These are phyloP conservation scores for Fusarium oligoseptatum DNA, from an alignment of 2,329 filamentous ascomycete genomes.

Conservation along the genomic window DNA sequence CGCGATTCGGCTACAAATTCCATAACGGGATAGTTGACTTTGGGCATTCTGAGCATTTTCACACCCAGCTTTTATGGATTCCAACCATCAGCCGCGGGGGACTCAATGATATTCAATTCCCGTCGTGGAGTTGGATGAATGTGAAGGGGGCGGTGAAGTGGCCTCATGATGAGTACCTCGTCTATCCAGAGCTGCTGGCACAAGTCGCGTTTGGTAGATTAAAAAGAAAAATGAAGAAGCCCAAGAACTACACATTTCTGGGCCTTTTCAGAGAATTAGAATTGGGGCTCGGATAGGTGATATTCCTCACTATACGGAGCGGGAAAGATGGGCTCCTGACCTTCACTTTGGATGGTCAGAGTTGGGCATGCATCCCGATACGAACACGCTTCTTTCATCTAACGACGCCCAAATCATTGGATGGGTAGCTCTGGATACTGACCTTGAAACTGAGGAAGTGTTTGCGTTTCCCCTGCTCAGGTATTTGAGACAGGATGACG, in stretches of 20 bases:
- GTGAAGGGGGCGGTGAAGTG: neutral
- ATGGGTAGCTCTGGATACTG: neutral
- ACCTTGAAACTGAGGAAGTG: neutral
- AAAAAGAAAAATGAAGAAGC: neutral
- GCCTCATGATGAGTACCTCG: neutral
- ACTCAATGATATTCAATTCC: neutral
- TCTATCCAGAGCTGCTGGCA: neutral
- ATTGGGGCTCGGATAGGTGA: neutral
- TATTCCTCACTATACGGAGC: neutral
- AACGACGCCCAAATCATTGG: neutral
- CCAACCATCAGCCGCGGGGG: neutral
- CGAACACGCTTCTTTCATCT: neutral
- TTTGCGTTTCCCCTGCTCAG: neutral
- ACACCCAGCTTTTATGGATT: neutral
- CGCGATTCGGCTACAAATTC: neutral
- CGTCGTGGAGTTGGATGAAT: neutral
- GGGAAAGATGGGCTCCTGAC: neutral
- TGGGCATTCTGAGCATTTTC: neutral
- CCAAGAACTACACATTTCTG: neutral
- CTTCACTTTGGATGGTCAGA: neutral
- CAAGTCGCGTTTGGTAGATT: neutral
- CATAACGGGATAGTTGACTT: neutral
- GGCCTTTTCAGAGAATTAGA: neutral
- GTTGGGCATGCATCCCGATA: neutral
- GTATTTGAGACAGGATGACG: neutral